Conservation (phyloP, 495 filamentous ascomycete species). For the Usnea hakonensis region DNA sequence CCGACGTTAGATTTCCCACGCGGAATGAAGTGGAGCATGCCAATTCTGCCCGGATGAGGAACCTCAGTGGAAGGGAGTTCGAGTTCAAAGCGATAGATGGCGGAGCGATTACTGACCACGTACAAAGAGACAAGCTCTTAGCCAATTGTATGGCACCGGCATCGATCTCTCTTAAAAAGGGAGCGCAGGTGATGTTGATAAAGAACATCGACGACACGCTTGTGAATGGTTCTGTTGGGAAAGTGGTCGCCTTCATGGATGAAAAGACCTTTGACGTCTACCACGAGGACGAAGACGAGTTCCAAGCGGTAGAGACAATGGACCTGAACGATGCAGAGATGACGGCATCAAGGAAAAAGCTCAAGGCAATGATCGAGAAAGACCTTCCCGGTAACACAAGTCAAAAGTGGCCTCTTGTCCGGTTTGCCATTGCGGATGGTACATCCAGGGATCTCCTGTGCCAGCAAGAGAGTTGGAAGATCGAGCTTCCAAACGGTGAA, state of each 20-base stretch:
- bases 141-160: slow-evolving; percentile 88
- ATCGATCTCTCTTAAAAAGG: slow-evolving; percentile 71
- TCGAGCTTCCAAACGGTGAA: slow-evolving; percentile 91
- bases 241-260: slow-evolving; percentile 78
- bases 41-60: slow-evolving; percentile 64
- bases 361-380: slow-evolving; percentile 38
- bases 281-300: slow-evolving; percentile 48
- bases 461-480: slow-evolving; percentile 85
- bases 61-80: slow-evolving; percentile 57
- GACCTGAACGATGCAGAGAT: slow-evolving; percentile 40
- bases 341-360: slow-evolving; percentile 41
- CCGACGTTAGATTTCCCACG: slow-evolving; percentile 65
- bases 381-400: slow-evolving; percentile 32
- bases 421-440: slow-evolving; percentile 72
- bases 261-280: slow-evolving; percentile 67
- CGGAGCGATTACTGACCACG: slow-evolving; percentile 61
- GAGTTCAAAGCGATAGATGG: slow-evolving; percentile 65
- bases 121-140: slow-evolving; percentile 67
- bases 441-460: slow-evolving; percentile 70
- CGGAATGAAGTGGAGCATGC: slow-evolving; percentile 82
- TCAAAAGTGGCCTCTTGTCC: slow-evolving; percentile 69
- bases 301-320: slow-evolving; percentile 34
- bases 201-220: slow-evolving; percentile 94
- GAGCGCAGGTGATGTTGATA: slow-evolving; percentile 97
- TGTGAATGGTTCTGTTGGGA: slow-evolving; percentile 89